Evolutionary conservation across 805 yeast genomes (phyloP).

Genomic region (Saccharomyces mikatae): DNA sequence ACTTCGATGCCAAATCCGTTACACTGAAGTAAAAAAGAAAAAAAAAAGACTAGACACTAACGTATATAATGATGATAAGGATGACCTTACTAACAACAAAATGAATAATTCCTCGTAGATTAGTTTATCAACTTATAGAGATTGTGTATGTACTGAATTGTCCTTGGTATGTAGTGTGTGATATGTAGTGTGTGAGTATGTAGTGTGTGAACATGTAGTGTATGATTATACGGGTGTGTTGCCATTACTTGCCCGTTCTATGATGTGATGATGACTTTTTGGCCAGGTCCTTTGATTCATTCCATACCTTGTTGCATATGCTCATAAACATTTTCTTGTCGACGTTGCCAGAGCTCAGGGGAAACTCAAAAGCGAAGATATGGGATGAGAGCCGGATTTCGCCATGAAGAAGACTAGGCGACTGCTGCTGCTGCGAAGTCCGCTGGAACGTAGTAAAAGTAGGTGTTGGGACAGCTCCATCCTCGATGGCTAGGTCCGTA

Average conservation of each 20-base stretch:
- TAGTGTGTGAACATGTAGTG: neutral
- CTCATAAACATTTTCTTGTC: conserved; percentile 29
- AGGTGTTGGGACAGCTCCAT: neutral
- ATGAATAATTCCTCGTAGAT: neutral
- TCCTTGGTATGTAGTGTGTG: neutral
- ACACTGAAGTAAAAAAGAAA: neutral
- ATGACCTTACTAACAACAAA: neutral
- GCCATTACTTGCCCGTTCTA: neutral
- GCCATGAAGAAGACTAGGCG: conserved; percentile 14
- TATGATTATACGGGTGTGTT: neutral
- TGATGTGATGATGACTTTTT: neutral
- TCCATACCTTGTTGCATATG: conserved; percentile 31
- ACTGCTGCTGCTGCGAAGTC: conserved; percentile 1
- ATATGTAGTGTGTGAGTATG: neutral
- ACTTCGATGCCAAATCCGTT: neutral
- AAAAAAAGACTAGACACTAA: neutral
- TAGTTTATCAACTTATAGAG: neutral
- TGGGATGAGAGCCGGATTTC: conserved; percentile 22
- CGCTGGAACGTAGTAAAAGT: conserved; percentile 5
- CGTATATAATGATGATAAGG: neutral
- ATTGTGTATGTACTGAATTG: neutral
- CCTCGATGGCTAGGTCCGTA: neutral
- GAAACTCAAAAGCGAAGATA: conserved; percentile 25
- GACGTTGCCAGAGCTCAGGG: conserved; percentile 10
- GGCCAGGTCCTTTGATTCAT: conserved; percentile 16